phyloP scores from a whole-genome alignment of 1,139 yeast genomes.

The Geotrichum phurueaensis region DNA sequence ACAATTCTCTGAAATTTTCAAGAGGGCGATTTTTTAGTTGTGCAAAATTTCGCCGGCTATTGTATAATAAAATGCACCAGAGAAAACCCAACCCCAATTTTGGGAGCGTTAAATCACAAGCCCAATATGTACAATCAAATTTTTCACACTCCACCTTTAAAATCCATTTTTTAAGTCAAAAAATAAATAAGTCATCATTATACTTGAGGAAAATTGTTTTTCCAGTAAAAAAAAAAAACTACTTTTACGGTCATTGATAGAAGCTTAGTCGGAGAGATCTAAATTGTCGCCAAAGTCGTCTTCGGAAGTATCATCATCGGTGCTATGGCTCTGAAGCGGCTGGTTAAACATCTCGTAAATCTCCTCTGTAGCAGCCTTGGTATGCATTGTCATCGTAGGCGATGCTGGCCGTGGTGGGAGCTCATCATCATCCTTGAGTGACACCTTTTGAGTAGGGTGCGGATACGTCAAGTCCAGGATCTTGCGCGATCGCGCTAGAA shows the following conservation, averaged over 20 bases:
- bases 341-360: conserved; percentile 71
- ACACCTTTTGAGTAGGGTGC: conserved; percentile 20
- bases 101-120: too few species aligned
- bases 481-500: conserved; percentile 47
- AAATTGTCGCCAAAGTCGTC: conserved; percentile 9
- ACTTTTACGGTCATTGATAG: background rate
- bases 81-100: too few species aligned
- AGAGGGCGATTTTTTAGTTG: too few species aligned
- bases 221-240: background rate
- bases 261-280: background rate
- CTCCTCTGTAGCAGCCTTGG: conserved; percentile 72
- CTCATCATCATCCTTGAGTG: conserved; percentile 24
- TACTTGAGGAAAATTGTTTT: too few species aligned
- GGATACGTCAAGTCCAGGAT: conserved; percentile 23
- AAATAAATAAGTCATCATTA: too few species aligned
- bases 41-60: too few species aligned
- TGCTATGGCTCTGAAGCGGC: conserved; percentile 39
- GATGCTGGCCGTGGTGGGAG: conserved; percentile 29
- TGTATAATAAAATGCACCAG: too few species aligned
- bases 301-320: conserved; percentile 23
- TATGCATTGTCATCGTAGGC: conserved; percentile 74
- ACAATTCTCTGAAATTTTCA: too few species aligned
- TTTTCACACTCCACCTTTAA: too few species aligned
- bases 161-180: too few species aligned
- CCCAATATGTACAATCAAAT: too few species aligned